Conservation (phyloP, 1,284 basidiomycete genomes). For the Leccinum subatratum region DNA sequence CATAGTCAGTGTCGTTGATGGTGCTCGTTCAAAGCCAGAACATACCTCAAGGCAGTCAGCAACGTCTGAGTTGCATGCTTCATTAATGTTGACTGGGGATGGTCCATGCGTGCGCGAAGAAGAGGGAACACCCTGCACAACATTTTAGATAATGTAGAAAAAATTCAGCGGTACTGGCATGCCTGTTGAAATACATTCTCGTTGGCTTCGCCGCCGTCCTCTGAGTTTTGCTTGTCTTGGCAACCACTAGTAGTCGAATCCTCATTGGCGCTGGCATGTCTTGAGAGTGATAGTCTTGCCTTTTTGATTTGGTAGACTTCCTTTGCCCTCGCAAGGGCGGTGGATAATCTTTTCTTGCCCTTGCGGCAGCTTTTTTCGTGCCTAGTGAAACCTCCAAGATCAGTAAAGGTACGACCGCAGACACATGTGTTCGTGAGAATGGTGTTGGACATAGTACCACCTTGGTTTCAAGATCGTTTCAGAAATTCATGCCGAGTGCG, state of each 20-base stretch:
- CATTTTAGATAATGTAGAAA: rapidly evolving
- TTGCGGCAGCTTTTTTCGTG: not conserved
- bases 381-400: not conserved
- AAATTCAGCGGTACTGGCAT: rapidly evolving
- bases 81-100: rapidly evolving
- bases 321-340: not conserved
- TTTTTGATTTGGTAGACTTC: not conserved
- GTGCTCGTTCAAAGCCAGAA: not conserved
- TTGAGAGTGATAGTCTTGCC: rapidly evolving
- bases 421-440: too few relatives aligned
- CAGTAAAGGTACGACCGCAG: too few relatives aligned
- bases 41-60: not conserved
- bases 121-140: not conserved
- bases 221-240: rapidly evolving
- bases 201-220: not conserved
- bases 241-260: rapidly evolving
- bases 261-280: not conserved
- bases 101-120: not conserved
- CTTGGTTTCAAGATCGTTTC: too few relatives aligned
- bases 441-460: too few relatives aligned
- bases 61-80: rapidly evolving
- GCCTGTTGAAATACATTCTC: not conserved
- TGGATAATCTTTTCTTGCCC: not conserved
- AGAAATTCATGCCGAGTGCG: too few relatives aligned
- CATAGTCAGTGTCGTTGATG: rapidly evolving